Conservation (phyloP, 2,329 filamentous ascomycete genomes). For the Paramyrothecium sp. region DNA sequence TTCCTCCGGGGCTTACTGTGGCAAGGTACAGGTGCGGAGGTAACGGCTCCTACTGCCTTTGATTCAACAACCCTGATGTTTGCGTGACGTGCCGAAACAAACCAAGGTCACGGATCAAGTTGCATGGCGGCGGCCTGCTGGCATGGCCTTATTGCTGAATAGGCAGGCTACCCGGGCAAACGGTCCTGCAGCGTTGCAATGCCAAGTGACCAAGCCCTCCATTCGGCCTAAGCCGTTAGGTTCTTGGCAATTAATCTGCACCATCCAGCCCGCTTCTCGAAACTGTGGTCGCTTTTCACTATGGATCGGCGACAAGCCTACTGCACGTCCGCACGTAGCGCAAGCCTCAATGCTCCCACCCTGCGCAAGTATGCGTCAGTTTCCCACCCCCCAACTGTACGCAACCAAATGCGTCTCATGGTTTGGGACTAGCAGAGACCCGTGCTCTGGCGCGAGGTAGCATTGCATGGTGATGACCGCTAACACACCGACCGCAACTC, state of each 20-base stretch:
- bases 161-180: neutral
- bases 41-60: neutral
- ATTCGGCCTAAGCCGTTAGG: neutral
- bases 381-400: neutral
- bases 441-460: neutral
- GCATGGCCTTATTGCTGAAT: neutral
- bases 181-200: neutral
- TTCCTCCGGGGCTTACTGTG: neutral
- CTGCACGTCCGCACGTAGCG: neutral
- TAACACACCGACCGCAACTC: neutral
- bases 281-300: too few species aligned
- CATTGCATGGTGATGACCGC: neutral
- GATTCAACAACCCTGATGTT: neutral
- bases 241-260: too few species aligned
- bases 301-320: neutral
- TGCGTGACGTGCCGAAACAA: neutral
- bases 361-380: constrained; percentile 1
- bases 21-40: neutral
- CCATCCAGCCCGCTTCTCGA: too few species aligned
- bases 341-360: neutral
- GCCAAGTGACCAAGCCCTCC: neutral
- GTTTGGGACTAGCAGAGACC: neutral
- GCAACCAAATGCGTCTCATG: neutral
- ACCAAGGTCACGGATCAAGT: neutral
- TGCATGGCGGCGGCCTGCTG: neutral